A percentile compares a stretch with the other conserved stretches of the same genome.
These are phyloP conservation scores for Guyanaporus albipodus DNA, from an alignment of 768 basidiomycete genomes.

Conservation along the genomic window DNA sequence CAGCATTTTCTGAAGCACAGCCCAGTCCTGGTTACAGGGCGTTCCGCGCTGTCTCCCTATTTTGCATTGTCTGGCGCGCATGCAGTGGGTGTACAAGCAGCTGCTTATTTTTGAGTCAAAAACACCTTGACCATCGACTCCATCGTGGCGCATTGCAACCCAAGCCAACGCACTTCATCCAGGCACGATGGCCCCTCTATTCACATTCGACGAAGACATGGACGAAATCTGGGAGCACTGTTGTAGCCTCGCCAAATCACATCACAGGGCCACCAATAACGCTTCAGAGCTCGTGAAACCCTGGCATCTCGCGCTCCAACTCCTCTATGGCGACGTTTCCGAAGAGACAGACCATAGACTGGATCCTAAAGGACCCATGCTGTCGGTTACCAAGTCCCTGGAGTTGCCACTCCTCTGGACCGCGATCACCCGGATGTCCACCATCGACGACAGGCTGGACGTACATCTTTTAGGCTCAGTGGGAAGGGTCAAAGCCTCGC, in stretches of 20 bases:
- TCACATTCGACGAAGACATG: background rate
- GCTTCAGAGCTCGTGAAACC: background rate
- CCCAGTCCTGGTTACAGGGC: too few species aligned
- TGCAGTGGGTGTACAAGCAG: too few species aligned
- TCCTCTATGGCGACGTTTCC: background rate
- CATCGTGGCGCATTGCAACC: too few species aligned
- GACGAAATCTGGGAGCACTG: background rate
- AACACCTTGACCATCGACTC: too few species aligned
- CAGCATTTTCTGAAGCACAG: too few species aligned
- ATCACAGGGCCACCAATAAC: background rate
- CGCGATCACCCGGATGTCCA: background rate
- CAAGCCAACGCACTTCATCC: too few species aligned
- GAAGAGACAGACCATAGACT: background rate
- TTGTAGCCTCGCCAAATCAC: background rate
- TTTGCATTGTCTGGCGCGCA: too few species aligned
- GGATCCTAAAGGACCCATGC: background rate
- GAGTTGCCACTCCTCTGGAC: background rate
- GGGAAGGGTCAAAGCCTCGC: background rate
- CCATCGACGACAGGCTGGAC: background rate
- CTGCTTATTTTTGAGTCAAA: too few species aligned
- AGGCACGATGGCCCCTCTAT: background rate
- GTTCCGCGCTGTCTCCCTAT: too few species aligned
- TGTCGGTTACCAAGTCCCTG: background rate
- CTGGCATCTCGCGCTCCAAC: background rate
- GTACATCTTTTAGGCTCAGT: background rate